A percentile compares a stretch with the other conserved stretches of the same genome.
Evolutionary conservation across 306 rosid species (phyloP).

Genomic region (Hippophae rhamnoides): DNA sequence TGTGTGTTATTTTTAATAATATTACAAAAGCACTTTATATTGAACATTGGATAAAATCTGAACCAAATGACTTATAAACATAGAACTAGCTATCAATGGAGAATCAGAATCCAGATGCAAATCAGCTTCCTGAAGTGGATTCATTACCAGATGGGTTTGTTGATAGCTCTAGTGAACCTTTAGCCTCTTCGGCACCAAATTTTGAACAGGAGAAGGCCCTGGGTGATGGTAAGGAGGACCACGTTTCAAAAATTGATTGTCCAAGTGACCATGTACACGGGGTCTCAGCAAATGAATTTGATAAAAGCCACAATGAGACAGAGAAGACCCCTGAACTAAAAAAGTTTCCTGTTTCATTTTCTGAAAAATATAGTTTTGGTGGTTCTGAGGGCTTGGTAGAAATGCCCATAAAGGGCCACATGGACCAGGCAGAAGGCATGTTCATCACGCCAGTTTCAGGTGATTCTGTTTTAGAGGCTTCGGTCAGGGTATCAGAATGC

Average conservation of each 20-base stretch:
- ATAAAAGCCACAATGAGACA: slow-evolving; percentile 32
- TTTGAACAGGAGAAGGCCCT: slow-evolving; percentile 51
- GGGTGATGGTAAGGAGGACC: slow-evolving; percentile 27
- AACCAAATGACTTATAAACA: slow-evolving; percentile 25
- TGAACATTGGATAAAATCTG: too few species aligned
- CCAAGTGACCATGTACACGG: slow-evolving; percentile 25
- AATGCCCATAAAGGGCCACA: slow-evolving; percentile 20
- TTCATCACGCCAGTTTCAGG: slow-evolving; percentile 15
- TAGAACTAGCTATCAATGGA: background rate
- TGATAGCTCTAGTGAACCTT: slow-evolving; percentile 55
- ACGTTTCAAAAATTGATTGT: slow-evolving; percentile 23
- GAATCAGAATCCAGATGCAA: slow-evolving; percentile 70
- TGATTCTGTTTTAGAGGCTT: slow-evolving; percentile 31
- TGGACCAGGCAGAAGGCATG: slow-evolving; percentile 39
- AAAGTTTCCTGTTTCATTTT: slow-evolving; percentile 35
- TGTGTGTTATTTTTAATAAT: too few species aligned
- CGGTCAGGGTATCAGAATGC: slow-evolving; percentile 23
- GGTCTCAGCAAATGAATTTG: slow-evolving; percentile 31
- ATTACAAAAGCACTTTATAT: too few species aligned
- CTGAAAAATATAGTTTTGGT: slow-evolving; percentile 37
- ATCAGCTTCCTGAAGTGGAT: slow-evolving; percentile 89
- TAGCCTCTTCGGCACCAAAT: slow-evolving; percentile 55
- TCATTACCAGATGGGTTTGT: slow-evolving; percentile 89
- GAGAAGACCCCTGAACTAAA: slow-evolving; percentile 29
- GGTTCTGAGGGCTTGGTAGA: slow-evolving; percentile 33